Conservation (phyloP, 192 early-diverging fungal species). For the Funneliformis mosseae region DNA sequence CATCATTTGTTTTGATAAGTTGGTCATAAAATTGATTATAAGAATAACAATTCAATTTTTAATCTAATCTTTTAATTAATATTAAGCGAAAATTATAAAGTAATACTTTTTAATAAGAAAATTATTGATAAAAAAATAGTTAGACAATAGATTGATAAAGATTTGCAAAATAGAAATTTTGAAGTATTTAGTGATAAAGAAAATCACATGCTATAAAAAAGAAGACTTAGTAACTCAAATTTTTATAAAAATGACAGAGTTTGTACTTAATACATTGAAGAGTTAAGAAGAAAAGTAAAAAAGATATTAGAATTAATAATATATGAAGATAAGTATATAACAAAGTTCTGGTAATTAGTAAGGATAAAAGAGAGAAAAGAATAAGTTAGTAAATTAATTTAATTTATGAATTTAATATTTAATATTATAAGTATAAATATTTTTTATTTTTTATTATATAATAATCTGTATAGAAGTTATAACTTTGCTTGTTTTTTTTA, state of each 20-base stretch:
- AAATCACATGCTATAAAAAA: neutral
- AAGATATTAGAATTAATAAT: slow-evolving; percentile 9
- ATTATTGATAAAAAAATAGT: slow-evolving; percentile 21
- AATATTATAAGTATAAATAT: no score
- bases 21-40: no score
- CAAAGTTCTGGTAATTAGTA: no score
- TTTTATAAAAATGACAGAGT: neutral
- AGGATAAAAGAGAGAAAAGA: no score
- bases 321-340: no score
- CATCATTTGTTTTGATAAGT: slow-evolving; percentile 8
- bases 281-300: slow-evolving; percentile 1
- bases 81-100: neutral
- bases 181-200: neutral
- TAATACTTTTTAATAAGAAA: neutral
- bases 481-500: no score
- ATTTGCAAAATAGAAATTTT: no score
- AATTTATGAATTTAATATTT: no score
- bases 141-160: slow-evolving; percentile 18
- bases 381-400: no score
- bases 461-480: no score
- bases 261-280: slow-evolving; percentile 1
- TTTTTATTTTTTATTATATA: no score
- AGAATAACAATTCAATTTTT: no score
- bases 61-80: slow-evolving; percentile 34
- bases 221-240: neutral